Base-by-base conservation (phyloP, 805 yeast genomes). In the Debaryomyces castellii region DNA sequence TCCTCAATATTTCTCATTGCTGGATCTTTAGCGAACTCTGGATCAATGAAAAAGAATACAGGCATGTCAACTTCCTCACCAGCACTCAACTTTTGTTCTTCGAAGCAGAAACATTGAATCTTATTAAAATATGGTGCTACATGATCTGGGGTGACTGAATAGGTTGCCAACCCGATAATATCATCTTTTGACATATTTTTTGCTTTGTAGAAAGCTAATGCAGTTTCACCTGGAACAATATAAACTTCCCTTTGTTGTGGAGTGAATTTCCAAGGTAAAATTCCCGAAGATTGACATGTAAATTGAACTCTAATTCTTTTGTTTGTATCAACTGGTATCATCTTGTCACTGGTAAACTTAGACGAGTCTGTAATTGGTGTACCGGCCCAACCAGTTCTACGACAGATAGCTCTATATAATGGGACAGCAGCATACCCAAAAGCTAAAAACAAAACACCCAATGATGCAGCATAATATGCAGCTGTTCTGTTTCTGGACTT, bases 41-140 rank as follows among this genome's bases (percentile, higher is more conserved):
- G 98, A 62, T 91, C 98, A 38, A 91, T 88, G 66, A 91, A 91
- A 78, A 91, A 94, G 70, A 94, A 94, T 7, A 94, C 89, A 0
- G 99, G 99, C 99, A 94, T 94, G 62, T 94, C 99, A 14, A 94
- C 96, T 62, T 94, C 97, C 67, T 94, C 99, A 7, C 97, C 97
- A 2, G 97, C 96, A 45, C 83, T 78, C 52, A 94, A 73, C 65
- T 88, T 80, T 66, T 94, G 99, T 64, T 94, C 99, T 71, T 94
- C 99, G 60, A 94, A 94, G 62, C 99, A 94, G 70, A 94, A 94
- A 66, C 99, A 94, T 66, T 94, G 99, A 59, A 94, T 94, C 67
- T 94, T 94, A 71, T 89, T 89, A 73, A 94, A 94, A 67, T 92
- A 94, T 4, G 89, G 96, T 0, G 98, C 96, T 5, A 94, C 96